Conservation (phyloP, 805 yeast species). For the Myxozyma sirexii region DNA sequence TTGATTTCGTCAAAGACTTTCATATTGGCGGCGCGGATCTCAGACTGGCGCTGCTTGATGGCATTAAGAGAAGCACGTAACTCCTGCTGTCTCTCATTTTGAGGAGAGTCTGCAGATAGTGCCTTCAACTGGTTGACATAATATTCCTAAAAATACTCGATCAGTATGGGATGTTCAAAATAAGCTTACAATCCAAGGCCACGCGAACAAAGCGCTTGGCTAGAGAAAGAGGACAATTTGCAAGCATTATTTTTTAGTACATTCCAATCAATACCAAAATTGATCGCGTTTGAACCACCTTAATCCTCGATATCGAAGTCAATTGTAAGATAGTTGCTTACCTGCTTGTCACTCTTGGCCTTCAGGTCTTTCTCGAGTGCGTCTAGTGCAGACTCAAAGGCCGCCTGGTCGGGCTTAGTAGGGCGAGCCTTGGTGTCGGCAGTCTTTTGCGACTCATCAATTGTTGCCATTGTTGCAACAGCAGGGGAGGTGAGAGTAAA, state of each 20-base stretch:
- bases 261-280: too few species aligned
- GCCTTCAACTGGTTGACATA: conserved; percentile 28
- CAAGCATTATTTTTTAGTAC: neutral
- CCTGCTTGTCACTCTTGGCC: conserved; percentile 34
- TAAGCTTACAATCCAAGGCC: neutral
- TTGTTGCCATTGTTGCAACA: neutral
- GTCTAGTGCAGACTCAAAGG: conserved; percentile 29
- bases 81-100: conserved; percentile 27
- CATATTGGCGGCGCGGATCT: conserved; percentile 29
- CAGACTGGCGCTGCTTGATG: conserved; percentile 28
- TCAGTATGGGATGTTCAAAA: neutral
- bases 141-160: conserved; percentile 16
- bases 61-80: conserved; percentile 21
- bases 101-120: conserved; percentile 24
- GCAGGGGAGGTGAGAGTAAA: neutral
- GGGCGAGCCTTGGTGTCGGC: conserved; percentile 22
- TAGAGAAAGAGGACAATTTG: neutral
- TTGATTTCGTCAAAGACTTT: conserved; percentile 65
- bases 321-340: neutral
- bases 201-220: too few species aligned
- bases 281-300: too few species aligned
- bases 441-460: neutral
- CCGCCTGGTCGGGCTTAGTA: conserved; percentile 34
- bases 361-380: conserved; percentile 34
- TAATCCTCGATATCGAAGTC: neutral